These are phyloP conservation scores for Dactylonectria estremocensis DNA, from an alignment of 2,329 filamentous ascomycete species.

Conservation along the genomic window DNA sequence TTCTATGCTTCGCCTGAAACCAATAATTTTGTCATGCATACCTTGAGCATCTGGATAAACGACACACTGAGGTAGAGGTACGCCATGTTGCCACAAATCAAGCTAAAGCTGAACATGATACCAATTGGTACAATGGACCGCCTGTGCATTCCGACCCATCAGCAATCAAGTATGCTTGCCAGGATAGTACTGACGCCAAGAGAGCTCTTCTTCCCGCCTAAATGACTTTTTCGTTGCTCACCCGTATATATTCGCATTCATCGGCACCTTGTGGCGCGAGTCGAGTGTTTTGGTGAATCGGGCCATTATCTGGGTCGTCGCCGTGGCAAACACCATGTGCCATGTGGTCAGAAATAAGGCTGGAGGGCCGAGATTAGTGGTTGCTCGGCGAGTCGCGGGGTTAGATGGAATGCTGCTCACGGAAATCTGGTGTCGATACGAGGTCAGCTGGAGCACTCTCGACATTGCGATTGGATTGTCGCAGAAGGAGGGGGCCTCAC, in stretches of 20 bases:
- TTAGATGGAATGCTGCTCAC: conserved; percentile 6
- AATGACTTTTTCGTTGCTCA: neutral
- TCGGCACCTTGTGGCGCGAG: conserved; percentile 32
- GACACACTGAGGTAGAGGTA: conserved; percentile 31
- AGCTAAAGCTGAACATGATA: conserved; percentile 30
- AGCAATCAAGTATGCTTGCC: conserved; percentile 9
- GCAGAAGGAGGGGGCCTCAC: conserved; percentile 5
- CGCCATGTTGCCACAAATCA: conserved; percentile 29
- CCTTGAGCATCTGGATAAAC: conserved; percentile 32
- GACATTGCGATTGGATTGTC: neutral
- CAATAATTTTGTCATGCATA: neutral
- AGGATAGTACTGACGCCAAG: neutral
- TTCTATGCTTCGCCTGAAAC: neutral
- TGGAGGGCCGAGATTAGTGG: neutral
- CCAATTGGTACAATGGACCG: conserved; percentile 27
- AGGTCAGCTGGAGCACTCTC: conserved; percentile 6
- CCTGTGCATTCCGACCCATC: conserved; percentile 1
- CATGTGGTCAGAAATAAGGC: conserved; percentile 31
- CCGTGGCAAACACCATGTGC: conserved; percentile 31
- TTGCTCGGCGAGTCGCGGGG: neutral
- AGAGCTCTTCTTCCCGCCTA: too few species aligned
- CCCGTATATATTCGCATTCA: conserved; percentile 25
- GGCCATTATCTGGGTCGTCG: conserved; percentile 23
- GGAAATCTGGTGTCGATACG: conserved; percentile 14
- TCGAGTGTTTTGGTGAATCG: conserved; percentile 28